Evolutionary conservation across 2,329 filamentous ascomycete genomes (phyloP).

Genomic region (Sclerotinia minor): DNA sequence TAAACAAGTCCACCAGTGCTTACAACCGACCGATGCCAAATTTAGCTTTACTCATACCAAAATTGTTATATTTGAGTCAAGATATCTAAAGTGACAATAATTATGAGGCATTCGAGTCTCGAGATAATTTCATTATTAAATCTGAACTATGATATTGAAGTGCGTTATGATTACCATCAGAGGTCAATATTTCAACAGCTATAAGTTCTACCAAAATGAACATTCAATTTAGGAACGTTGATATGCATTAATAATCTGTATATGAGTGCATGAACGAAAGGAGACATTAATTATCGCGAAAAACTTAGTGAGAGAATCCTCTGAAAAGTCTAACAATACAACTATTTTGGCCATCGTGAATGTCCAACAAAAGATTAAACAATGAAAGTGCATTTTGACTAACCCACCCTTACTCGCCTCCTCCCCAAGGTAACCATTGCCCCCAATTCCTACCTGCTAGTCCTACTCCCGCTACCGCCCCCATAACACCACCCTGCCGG

Average conservation of each 20-base stretch:
- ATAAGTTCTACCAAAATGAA: neutral
- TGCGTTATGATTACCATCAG: too few species aligned
- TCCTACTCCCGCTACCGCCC: constrained; percentile 17
- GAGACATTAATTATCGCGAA: neutral
- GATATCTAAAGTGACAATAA: too few species aligned
- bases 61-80: too few species aligned
- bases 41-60: too few species aligned
- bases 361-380: neutral
- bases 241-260: neutral
- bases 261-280: neutral
- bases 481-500: constrained; percentile 5
- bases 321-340: neutral
- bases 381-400: neutral
- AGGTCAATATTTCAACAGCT: too few species aligned
- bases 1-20: too few species aligned
- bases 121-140: too few species aligned
- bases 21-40: too few species aligned
- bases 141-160: too few species aligned
- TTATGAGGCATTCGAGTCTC: too few species aligned
- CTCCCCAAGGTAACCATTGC: constrained; percentile 17
- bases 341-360: neutral
- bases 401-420: neutral
- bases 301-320: neutral
- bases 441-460: constrained; percentile 22
- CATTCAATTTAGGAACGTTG: neutral